Percentiles rank a stretch among this genome's conserved stretches.
phyloP scores from a whole-genome alignment of 1,284 basidiomycete species.

The Anthracocystis panici-leucophaei region DNA sequence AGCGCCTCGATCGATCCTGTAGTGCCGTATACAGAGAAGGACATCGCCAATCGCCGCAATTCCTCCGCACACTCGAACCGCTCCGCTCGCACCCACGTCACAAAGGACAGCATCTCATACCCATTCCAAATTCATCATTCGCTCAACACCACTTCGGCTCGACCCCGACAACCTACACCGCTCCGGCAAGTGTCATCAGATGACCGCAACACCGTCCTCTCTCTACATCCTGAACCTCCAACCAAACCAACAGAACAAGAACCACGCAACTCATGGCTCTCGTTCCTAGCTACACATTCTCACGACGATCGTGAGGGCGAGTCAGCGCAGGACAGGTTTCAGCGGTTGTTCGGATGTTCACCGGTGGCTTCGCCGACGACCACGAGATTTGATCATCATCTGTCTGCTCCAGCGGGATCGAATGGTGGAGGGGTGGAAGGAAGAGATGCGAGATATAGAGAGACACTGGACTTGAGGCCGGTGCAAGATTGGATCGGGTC shows the following conservation, averaged over 20 bases:
- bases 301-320: conserved; percentile 15
- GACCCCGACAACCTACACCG: conserved; percentile 13
- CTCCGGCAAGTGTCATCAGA: conserved; percentile 7
- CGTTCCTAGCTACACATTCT: conserved; percentile 19
- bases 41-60: background rate
- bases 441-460: conserved; percentile 8
- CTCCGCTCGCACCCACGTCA: conserved; percentile 12
- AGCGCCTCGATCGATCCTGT: background rate
- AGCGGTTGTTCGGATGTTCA: conserved; percentile 44
- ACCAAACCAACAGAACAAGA: too few species aligned
- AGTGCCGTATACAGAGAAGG: background rate
- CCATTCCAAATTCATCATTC: conserved; percentile 32
- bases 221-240: background rate
- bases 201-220: conserved; percentile 12
- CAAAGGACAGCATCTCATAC: conserved; percentile 43
- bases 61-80: conserved; percentile 13
- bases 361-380: conserved; percentile 29
- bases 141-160: conserved; percentile 1
- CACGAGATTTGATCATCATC: background rate
- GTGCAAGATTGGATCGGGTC: conserved; percentile 30
- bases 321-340: conserved; percentile 27
- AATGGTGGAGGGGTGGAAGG: background rate
- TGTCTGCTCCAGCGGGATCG: background rate
- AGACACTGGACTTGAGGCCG: conserved; percentile 23
- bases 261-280: conserved; percentile 33